Percentiles rank a stretch among this genome's conserved stretches.
Evolutionary conservation across 2,329 filamentous ascomycete species (phyloP).

Genomic region (Westerdykella ornata): DNA sequence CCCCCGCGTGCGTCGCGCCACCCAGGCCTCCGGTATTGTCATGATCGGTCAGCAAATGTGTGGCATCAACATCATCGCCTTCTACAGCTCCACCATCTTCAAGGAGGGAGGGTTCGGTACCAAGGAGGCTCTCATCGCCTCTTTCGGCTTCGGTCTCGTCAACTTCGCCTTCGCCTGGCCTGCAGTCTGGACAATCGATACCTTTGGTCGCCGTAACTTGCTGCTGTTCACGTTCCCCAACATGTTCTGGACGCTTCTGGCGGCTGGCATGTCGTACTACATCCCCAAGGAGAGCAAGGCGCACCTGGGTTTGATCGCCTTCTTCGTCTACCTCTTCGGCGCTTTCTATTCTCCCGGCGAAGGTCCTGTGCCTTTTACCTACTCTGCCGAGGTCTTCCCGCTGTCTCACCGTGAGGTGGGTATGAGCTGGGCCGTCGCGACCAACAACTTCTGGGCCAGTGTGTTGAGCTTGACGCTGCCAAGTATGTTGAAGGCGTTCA

Average conservation of each 20-base stretch:
- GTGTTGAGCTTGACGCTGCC: slow-evolving; percentile 60
- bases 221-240: slow-evolving; percentile 46
- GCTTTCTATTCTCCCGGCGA: slow-evolving; percentile 39
- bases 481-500: slow-evolving; percentile 48
- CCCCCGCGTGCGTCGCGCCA: slow-evolving; percentile 63
- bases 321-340: slow-evolving; percentile 54
- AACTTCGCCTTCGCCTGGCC: slow-evolving; percentile 55
- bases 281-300: slow-evolving; percentile 40
- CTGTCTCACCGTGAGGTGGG: slow-evolving; percentile 64
- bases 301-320: slow-evolving; percentile 46
- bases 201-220: slow-evolving; percentile 47
- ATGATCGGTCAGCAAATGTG: slow-evolving; percentile 66
- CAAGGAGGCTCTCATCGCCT: slow-evolving; percentile 46
- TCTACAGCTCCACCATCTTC: slow-evolving; percentile 49
- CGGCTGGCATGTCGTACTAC: slow-evolving; percentile 48
- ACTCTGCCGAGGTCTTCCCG: slow-evolving; percentile 63
- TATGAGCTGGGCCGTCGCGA: slow-evolving; percentile 64
- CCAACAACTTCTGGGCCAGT: slow-evolving; percentile 54
- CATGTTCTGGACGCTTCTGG: slow-evolving; percentile 45
- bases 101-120: slow-evolving; percentile 41
- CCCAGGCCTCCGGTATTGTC: slow-evolving; percentile 67
- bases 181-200: slow-evolving; percentile 51
- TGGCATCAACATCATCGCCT: slow-evolving; percentile 46
- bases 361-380: slow-evolving; percentile 58
- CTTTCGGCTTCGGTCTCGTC: slow-evolving; percentile 53